These are phyloP conservation scores for Carex scoparia DNA, from an alignment of 176 grass and related monocot species.

Conservation along the genomic window DNA sequence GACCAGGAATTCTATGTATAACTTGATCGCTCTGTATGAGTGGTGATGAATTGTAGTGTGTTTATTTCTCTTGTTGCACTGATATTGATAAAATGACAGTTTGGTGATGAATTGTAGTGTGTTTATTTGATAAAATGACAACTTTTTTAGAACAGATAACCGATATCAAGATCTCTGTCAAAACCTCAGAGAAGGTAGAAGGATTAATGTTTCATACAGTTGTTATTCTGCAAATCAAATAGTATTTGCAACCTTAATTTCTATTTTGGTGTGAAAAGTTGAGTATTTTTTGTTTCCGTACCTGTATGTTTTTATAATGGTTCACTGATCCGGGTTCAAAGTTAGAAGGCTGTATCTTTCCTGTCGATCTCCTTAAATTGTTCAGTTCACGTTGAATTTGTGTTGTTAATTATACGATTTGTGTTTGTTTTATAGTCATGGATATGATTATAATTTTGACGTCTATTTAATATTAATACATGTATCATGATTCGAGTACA, in stretches of 20 bases:
- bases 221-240: not conserved
- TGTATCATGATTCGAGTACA: too few relatives aligned
- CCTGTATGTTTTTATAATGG: not conserved
- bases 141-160: too few relatives aligned
- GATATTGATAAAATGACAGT: too few relatives aligned
- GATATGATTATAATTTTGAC: too few relatives aligned
- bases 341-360: not conserved
- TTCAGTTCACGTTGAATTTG: not conserved
- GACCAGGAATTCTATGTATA: not conserved
- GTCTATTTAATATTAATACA: too few relatives aligned
- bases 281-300: not conserved
- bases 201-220: not conserved
- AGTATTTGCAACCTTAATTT: not conserved
- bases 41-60: constrained; percentile 12
- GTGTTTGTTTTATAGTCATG: too few relatives aligned
- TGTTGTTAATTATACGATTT: too few relatives aligned
- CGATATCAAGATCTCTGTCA: too few relatives aligned
- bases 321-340: too few relatives aligned
- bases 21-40: not conserved
- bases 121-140: not conserved
- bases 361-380: not conserved
- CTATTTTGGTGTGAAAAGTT: not conserved
- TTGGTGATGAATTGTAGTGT: constrained; percentile 13
- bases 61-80: not conserved
- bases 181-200: not conserved